phyloP scores from a whole-genome alignment of 805 yeast genomes.

The Hanseniaspora thailandica region DNA sequence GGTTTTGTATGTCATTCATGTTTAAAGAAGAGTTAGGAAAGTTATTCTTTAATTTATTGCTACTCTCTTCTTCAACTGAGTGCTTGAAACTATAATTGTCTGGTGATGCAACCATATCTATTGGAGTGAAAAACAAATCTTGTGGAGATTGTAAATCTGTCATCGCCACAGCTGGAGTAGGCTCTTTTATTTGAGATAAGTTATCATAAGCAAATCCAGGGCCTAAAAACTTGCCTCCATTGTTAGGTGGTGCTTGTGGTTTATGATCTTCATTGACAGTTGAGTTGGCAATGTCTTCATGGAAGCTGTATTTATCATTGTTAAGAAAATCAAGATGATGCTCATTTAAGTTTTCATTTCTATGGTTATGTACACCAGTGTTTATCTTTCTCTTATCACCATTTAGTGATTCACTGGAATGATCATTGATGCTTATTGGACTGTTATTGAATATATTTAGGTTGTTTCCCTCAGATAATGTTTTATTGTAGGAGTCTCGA shows the following conservation, averaged over 20 bases:
- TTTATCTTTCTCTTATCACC: neutral
- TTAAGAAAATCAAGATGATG: neutral
- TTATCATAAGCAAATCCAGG: neutral
- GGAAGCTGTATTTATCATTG: neutral
- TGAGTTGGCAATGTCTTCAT: neutral
- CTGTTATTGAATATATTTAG: conserved; percentile 4
- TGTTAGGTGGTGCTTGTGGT: neutral
- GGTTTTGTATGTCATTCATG: neutral
- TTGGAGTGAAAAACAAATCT: neutral
- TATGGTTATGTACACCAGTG: neutral
- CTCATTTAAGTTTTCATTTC: neutral
- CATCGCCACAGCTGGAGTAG: neutral
- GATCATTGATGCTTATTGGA: neutral
- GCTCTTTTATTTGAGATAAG: neutral
- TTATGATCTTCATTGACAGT: neutral
- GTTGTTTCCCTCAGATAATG: neutral
- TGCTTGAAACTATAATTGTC: neutral
- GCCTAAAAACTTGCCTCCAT: neutral
- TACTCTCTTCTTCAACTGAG: neutral
- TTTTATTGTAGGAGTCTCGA: conserved; percentile 8
- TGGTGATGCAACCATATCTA: neutral
- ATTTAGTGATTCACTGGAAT: neutral
- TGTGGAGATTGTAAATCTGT: neutral
- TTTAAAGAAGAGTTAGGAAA: neutral
- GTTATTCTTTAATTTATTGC: neutral